phyloP scores from a whole-genome alignment of 345 rosid genomes.

The Boechera stricta region DNA sequence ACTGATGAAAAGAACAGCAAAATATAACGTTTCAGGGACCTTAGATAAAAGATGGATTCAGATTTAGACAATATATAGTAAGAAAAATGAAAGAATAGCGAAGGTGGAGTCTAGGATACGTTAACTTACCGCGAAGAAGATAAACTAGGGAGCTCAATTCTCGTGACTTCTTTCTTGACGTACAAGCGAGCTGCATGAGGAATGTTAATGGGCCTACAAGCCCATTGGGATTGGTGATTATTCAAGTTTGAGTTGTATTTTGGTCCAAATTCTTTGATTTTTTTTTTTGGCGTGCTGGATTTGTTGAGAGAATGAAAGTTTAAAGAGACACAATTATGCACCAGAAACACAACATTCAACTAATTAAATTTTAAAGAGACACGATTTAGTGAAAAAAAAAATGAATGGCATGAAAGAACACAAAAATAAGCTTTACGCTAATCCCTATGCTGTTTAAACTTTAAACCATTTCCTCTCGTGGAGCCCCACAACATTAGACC shows the following conservation, averaged over 20 bases:
- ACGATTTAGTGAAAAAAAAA: neutral
- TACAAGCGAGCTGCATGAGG: conserved; percentile 13
- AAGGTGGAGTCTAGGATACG: conserved; percentile 16
- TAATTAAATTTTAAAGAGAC: neutral
- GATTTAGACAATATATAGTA: neutral
- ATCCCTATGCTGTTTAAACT: conserved; percentile 34
- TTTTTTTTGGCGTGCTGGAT: too few relatives aligned
- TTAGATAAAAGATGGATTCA: neutral
- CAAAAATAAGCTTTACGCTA: conserved; percentile 29
- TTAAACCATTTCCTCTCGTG: neutral
- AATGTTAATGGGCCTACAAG: neutral
- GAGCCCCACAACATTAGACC: conserved; percentile 4
- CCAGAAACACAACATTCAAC: neutral
- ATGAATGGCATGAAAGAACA: conserved; percentile 26
- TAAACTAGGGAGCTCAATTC: conserved; percentile 5
- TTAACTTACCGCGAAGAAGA: neutral
- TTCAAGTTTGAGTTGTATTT: neutral
- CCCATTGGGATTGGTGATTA: conserved; percentile 7
- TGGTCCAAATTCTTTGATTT: too few relatives aligned
- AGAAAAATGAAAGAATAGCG: neutral
- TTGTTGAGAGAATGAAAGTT: too few relatives aligned
- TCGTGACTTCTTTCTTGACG: conserved; percentile 28
- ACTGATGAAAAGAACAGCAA: neutral
- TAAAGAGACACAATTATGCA: too few relatives aligned
- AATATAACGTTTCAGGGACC: neutral